These are phyloP conservation scores for Hypoxylon intermedium DNA, from an alignment of 495 filamentous ascomycete genomes.

Conservation along the genomic window DNA sequence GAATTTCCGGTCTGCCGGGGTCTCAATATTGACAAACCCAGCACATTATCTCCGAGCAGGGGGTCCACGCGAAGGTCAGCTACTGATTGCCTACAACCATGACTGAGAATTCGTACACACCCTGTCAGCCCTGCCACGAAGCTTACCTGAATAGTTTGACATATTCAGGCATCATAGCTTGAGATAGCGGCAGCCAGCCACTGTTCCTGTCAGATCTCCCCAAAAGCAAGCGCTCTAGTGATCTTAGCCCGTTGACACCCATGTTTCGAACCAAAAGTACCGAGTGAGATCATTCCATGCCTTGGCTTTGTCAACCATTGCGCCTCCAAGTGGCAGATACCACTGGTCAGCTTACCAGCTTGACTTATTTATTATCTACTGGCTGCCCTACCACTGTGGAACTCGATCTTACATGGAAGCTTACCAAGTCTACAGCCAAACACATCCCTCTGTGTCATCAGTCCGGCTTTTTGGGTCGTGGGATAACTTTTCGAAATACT, in stretches of 20 bases:
- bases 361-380: conserved; percentile 23
- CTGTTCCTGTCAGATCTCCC: conserved; percentile 34
- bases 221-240: conserved; percentile 32
- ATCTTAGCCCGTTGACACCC: conserved; percentile 31
- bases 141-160: conserved; percentile 25
- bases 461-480: conserved; percentile 88
- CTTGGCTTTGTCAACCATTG: conserved; percentile 23
- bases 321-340: conserved; percentile 20
- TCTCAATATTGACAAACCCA: conserved; percentile 31
- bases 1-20: conserved; percentile 30
- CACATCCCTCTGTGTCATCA: conserved; percentile 68
- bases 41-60: conserved; percentile 33
- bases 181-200: conserved; percentile 31
- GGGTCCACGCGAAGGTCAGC: conserved; percentile 40
- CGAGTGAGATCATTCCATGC: conserved; percentile 30
- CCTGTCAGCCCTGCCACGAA: conserved; percentile 35
- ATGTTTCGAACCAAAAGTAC: conserved; percentile 29
- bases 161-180: conserved; percentile 20
- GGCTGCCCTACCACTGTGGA: conserved; percentile 15
- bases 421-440: conserved; percentile 60
- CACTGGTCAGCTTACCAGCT: conserved; percentile 12
- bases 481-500: conserved; percentile 84
- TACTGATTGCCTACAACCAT: conserved; percentile 23
- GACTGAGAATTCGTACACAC: conserved; percentile 12
- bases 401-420: conserved; percentile 36